These are phyloP conservation scores for Teratosphaeria epicoccoides DNA, from an alignment of 2,329 filamentous ascomycete genomes.

Conservation along the genomic window DNA sequence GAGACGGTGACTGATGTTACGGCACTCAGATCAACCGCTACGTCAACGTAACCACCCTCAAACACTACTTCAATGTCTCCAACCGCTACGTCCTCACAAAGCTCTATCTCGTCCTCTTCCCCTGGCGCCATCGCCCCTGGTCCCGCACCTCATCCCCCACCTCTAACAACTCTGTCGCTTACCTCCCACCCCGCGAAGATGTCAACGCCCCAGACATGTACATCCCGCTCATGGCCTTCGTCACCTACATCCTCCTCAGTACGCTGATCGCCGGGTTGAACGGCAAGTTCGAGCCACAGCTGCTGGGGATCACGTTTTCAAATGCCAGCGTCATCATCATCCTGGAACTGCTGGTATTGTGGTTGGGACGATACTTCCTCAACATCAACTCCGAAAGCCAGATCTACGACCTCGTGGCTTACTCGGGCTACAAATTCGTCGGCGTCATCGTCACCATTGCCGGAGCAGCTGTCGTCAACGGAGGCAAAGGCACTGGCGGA, in stretches of 20 bases:
- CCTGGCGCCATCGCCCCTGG: conserved; percentile 97
- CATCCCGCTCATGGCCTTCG: conserved; percentile 94
- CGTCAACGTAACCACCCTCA: conserved; percentile 83
- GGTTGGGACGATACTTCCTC: conserved; percentile 85
- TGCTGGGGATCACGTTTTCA: conserved; percentile 80
- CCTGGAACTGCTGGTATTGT: conserved; percentile 80
- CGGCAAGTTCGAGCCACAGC: conserved; percentile 85
- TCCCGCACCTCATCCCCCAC: conserved; percentile 26
- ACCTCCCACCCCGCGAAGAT: conserved; percentile 85
- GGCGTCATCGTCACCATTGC: conserved; percentile 85
- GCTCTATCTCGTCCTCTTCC: conserved; percentile 85
- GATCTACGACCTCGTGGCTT: conserved; percentile 85
- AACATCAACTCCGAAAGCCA: conserved; percentile 92
- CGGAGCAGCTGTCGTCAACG: conserved; percentile 65
- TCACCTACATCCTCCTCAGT: conserved; percentile 92
- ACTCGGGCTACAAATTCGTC: conserved; percentile 97
- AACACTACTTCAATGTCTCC: conserved; percentile 99
- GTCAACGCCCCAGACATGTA: conserved; percentile 97
- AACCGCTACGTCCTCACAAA: conserved; percentile 96
- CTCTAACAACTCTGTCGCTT: conserved; percentile 63
- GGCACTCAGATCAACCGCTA: conserved; percentile 63
- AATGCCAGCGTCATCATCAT: conserved; percentile 73
- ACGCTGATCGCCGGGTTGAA: conserved; percentile 81
- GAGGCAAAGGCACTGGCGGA: conserved; percentile 70
- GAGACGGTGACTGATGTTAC: not conserved